These are phyloP conservation scores for Candida xyloterini DNA, from an alignment of 805 yeast species.

Conservation along the genomic window DNA sequence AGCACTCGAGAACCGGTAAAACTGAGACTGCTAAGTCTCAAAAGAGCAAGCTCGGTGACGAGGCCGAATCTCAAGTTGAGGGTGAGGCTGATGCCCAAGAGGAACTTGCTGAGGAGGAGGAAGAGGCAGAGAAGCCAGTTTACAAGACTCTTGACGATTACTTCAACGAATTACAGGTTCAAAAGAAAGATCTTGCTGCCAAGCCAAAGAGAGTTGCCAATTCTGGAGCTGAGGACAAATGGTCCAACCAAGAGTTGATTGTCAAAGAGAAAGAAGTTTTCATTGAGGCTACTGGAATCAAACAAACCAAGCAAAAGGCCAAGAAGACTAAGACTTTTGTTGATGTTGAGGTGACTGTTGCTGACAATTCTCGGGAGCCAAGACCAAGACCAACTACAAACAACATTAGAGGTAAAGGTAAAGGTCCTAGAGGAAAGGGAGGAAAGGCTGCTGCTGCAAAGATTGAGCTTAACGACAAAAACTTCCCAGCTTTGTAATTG, in stretches of 20 bases:
- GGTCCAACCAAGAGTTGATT: conserved; percentile 56
- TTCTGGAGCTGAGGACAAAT: conserved; percentile 54
- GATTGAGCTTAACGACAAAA: conserved; percentile 43
- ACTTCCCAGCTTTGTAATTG: conserved; percentile 66
- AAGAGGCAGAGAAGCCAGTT: conserved; percentile 44
- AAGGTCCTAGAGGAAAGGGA: conserved; percentile 19
- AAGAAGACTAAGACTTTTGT: conserved; percentile 78
- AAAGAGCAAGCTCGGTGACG: conserved; percentile 86
- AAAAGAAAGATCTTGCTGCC: conserved; percentile 36
- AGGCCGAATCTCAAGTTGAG: conserved; percentile 45
- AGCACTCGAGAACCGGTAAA: conserved; percentile 82
- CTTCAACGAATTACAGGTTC: conserved; percentile 62
- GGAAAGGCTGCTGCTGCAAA: conserved; percentile 26
- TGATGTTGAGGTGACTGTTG: conserved; percentile 70
- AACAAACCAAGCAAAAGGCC: conserved; percentile 69
- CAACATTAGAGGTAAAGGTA: conserved; percentile 27
- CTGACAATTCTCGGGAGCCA: conserved; percentile 50
- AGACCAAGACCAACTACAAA: conserved; percentile 23
- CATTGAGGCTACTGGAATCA: conserved; percentile 57
- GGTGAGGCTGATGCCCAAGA: conserved; percentile 60
- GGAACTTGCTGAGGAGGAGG: conserved; percentile 39
- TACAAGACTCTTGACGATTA: conserved; percentile 81
- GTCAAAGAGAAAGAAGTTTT: conserved; percentile 63
- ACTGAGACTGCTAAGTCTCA: conserved; percentile 81
- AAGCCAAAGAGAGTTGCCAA: conserved; percentile 48